These are phyloP conservation scores for Apostasia shenzhenica DNA, from an alignment of 106 monocot genomes.

Conservation along the genomic window DNA sequence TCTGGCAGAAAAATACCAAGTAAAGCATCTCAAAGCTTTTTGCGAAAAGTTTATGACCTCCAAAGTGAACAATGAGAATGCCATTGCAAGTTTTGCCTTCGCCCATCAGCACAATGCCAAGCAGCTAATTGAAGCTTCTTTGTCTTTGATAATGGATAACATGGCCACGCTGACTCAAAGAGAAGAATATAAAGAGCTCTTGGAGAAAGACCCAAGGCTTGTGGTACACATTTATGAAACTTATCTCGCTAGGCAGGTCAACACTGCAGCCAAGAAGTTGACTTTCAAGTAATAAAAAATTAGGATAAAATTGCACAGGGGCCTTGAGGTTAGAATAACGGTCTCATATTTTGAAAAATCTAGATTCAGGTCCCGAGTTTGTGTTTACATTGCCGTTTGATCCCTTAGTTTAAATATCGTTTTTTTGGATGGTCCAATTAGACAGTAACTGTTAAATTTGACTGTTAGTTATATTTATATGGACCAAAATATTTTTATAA, in stretches of 20 bases:
- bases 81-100: conserved; percentile 57
- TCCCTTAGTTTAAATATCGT: too few species aligned
- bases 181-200: conserved; percentile 73
- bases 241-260: conserved; percentile 17
- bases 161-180: conserved; percentile 48
- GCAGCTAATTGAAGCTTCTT: conserved; percentile 55
- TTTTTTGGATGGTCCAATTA: too few species aligned
- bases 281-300: neutral
- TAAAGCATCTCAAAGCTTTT: conserved; percentile 75
- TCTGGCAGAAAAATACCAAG: conserved; percentile 89
- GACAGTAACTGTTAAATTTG: too few species aligned
- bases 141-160: conserved; percentile 70
- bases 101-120: conserved; percentile 68
- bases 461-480: too few species aligned
- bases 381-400: too few species aligned
- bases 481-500: too few species aligned
- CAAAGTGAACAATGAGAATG: conserved; percentile 80
- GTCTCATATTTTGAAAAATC: too few species aligned
- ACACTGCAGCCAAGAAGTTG: conserved; percentile 14
- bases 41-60: conserved; percentile 93
- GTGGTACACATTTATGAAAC: conserved; percentile 23
- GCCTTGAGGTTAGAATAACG: too few species aligned
- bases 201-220: conserved; percentile 78
- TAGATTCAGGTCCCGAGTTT: too few species aligned
- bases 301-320: neutral